Conservation (phyloP, 768 basidiomycete genomes). For the Podaxis pistillaris region DNA sequence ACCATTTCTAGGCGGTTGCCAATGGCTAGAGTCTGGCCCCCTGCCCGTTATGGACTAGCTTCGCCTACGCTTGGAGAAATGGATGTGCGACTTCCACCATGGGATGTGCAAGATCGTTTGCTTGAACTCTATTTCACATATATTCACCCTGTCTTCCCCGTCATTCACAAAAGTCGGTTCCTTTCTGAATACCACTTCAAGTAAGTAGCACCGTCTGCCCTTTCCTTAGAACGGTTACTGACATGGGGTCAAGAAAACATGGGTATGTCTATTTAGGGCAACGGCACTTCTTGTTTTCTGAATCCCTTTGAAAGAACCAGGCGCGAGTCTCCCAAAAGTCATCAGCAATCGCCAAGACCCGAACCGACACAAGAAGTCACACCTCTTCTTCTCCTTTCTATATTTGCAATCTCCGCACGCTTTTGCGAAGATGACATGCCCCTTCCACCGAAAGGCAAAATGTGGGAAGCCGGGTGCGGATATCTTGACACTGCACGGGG, state of each 20-base stretch:
- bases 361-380: constrained; percentile 65
- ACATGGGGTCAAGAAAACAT: neutral
- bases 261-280: constrained; percentile 1
- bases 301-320: neutral
- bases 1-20: constrained; percentile 53
- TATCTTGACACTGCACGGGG: constrained; percentile 62
- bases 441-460: constrained; percentile 46
- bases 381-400: constrained; percentile 69
- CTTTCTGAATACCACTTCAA: constrained; percentile 57
- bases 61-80: constrained; percentile 43
- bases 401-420: constrained; percentile 80
- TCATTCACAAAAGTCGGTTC: constrained; percentile 74
- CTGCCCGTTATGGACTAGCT: constrained; percentile 40
- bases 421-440: constrained; percentile 55
- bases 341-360: constrained; percentile 37
- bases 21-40: constrained; percentile 76
- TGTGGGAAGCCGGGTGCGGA: constrained; percentile 69
- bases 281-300: neutral
- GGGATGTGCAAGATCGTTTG: constrained; percentile 62
- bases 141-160: constrained; percentile 80
- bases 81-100: constrained; percentile 55
- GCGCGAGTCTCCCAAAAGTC: constrained; percentile 23
- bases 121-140: constrained; percentile 79
- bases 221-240: neutral
- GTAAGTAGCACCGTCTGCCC: constrained; percentile 26